A percentile compares a stretch with the other conserved stretches of the same genome.
Evolutionary conservation across 2,329 filamentous ascomycete species (phyloP).

Genomic region (Fusarium solani-melongenae): DNA sequence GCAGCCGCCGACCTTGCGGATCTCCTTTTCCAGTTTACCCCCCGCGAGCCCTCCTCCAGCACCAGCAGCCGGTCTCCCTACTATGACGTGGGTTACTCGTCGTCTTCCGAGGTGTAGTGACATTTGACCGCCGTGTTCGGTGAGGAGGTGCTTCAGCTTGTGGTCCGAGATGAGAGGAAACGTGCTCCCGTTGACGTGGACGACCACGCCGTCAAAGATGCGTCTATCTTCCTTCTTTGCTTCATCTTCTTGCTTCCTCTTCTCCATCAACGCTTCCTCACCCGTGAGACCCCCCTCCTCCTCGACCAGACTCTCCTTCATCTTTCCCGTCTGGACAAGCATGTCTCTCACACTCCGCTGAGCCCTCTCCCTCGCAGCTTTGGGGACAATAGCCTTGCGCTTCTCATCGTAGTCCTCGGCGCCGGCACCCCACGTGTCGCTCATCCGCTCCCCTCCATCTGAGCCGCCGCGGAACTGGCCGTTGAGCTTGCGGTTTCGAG

Average conservation of each 20-base stretch:
- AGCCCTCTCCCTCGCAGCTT: constrained; percentile 53
- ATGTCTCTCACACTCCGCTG: constrained; percentile 64
- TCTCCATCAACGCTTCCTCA: constrained; percentile 39
- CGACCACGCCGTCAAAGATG: constrained; percentile 77
- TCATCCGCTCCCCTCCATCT: constrained; percentile 69
- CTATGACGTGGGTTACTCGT: constrained; percentile 86
- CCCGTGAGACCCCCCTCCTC: constrained; percentile 19
- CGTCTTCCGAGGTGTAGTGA: constrained; percentile 78
- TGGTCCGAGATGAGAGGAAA: constrained; percentile 86
- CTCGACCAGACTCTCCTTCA: constrained; percentile 46
- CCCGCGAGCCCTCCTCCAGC: constrained; percentile 80
- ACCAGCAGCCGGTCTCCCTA: constrained; percentile 68
- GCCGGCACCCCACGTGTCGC: constrained; percentile 74
- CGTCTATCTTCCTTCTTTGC: constrained; percentile 54
- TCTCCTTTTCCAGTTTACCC: constrained; percentile 85
- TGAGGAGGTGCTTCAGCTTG: constrained; percentile 82
- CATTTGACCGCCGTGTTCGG: constrained; percentile 77
- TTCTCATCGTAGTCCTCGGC: constrained; percentile 65
- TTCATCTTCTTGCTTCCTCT: constrained; percentile 61
- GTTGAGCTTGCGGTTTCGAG: constrained; percentile 74
- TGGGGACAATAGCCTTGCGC: constrained; percentile 56
- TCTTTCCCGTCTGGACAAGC: constrained; percentile 59
- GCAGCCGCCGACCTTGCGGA: constrained; percentile 72
- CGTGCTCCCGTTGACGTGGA: constrained; percentile 92
- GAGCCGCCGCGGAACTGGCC: constrained; percentile 72